Evolutionary conservation across 805 yeast genomes (phyloP).

Genomic region (Myxozyma neglecta): DNA sequence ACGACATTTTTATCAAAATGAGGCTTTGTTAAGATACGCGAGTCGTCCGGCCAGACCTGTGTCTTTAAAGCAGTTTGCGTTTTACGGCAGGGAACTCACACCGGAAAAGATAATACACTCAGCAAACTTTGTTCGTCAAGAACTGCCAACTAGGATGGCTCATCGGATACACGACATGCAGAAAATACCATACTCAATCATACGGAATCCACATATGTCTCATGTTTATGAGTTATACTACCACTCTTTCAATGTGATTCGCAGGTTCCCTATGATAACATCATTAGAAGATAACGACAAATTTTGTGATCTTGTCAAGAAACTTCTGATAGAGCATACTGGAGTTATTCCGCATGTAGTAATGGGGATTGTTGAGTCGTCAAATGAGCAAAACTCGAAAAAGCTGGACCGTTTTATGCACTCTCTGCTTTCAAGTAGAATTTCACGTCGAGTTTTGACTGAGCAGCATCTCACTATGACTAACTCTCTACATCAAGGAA

Average conservation of each 20-base stretch:
- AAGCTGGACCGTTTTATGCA: conserved; percentile 74
- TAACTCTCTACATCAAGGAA: conserved; percentile 50
- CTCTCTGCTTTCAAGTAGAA: conserved; percentile 68
- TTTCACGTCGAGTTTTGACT: conserved; percentile 83
- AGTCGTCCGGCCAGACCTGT: conserved; percentile 81
- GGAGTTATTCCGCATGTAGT: conserved; percentile 81
- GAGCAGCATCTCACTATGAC: conserved; percentile 88
- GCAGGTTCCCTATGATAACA: conserved; percentile 67
- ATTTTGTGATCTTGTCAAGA: conserved; percentile 65
- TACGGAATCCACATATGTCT: conserved; percentile 79
- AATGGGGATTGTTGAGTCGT: conserved; percentile 87
- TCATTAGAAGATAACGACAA: conserved; percentile 71
- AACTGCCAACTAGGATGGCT: conserved; percentile 80
- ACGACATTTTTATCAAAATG: conserved; percentile 86
- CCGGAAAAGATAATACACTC: conserved; percentile 74
- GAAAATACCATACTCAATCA: conserved; percentile 75
- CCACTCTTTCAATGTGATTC: conserved; percentile 79
- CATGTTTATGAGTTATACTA: conserved; percentile 88
- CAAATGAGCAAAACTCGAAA: conserved; percentile 55
- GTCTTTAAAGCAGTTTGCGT: conserved; percentile 83
- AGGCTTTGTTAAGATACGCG: conserved; percentile 62
- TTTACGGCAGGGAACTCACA: conserved; percentile 77
- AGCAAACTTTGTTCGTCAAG: conserved; percentile 86
- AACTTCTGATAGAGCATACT: conserved; percentile 71
- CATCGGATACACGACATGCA: conserved; percentile 78